phyloP scores from a whole-genome alignment of 2,329 filamentous ascomycete genomes.

The Arthrobotrys megalospora region DNA sequence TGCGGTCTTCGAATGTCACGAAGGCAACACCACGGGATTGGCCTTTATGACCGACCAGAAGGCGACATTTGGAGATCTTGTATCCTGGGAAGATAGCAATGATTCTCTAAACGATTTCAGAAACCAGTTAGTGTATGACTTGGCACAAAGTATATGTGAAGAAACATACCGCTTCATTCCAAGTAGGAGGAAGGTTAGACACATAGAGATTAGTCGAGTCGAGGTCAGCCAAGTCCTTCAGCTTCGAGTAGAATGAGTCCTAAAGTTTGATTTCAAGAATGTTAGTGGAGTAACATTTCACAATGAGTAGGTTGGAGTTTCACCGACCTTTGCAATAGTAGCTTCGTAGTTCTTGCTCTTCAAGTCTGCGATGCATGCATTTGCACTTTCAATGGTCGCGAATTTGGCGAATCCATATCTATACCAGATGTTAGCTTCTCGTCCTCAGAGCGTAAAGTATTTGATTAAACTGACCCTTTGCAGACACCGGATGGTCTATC shows the following conservation, averaged over 20 bases:
- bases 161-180: slow-evolving; percentile 86
- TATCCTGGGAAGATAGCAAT: slow-evolving; percentile 35
- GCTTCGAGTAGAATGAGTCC: slow-evolving; percentile 98
- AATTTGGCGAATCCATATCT: slow-evolving; percentile 99
- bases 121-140: neutral
- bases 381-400: slow-evolving; percentile 86
- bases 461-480: slow-evolving; percentile 80
- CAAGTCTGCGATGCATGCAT: slow-evolving; percentile 96
- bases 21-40: slow-evolving; percentile 35
- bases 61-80: slow-evolving; percentile 32
- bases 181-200: slow-evolving; percentile 91
- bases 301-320: neutral
- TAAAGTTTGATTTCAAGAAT: slow-evolving; percentile 68
- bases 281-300: slow-evolving; percentile 16
- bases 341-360: slow-evolving; percentile 96
- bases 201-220: slow-evolving; percentile 96
- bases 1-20: slow-evolving; percentile 85
- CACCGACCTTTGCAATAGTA: slow-evolving; percentile 89
- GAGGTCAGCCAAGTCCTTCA: slow-evolving; percentile 94
- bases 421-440: slow-evolving; percentile 42
- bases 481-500: slow-evolving; percentile 92
- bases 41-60: slow-evolving; percentile 57
- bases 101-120: slow-evolving; percentile 63
- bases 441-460: neutral
- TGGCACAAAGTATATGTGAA: slow-evolving; percentile 32